Percentiles rank a stretch among this genome's conserved stretches.
Evolutionary conservation across 1,284 basidiomycete genomes (phyloP).

Genomic region (Cutaneotrichosporon curvatum): DNA sequence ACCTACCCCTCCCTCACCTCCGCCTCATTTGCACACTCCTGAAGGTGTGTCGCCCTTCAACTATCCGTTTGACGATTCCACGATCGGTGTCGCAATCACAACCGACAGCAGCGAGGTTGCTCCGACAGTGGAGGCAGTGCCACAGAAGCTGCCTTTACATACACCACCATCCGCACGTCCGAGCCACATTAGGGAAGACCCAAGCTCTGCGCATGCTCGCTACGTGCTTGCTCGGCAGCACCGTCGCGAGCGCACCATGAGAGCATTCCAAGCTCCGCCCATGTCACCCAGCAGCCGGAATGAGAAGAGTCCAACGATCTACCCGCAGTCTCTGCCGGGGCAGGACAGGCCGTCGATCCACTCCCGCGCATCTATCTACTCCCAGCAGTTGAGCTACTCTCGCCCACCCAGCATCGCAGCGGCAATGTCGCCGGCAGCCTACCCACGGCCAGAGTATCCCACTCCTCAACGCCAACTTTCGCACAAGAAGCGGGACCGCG

Average conservation of each 20-base stretch:
- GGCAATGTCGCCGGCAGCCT: conserved; percentile 1
- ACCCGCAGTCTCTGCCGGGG: background rate
- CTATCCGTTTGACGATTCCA: conserved; percentile 11
- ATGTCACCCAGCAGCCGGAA: background rate
- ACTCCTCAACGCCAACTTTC: background rate
- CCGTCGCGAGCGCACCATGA: conserved; percentile 27
- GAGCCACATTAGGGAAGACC: conserved; percentile 3
- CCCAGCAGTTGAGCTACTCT: background rate
- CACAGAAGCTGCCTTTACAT: conserved; percentile 3
- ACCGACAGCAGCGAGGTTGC: conserved; percentile 10
- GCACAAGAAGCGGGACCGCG: background rate
- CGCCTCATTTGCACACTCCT: conserved; percentile 9
- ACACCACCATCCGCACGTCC: conserved; percentile 5
- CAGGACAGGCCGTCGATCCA: background rate
- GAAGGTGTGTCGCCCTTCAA: conserved; percentile 7
- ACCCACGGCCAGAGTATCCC: conserved; percentile 2
- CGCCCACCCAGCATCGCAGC: too few species aligned
- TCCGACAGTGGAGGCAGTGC: background rate
- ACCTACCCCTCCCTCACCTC: background rate
- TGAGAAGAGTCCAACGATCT: background rate
- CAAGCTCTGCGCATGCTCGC: conserved; percentile 27
- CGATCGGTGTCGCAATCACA: conserved; percentile 33
- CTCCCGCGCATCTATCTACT: conserved; percentile 4
- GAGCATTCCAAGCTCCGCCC: conserved; percentile 35
- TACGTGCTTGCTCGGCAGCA: conserved; percentile 37